A percentile compares a stretch with the other conserved stretches of the same genome.
Conservation (phyloP, 768 basidiomycete genomes). For the Tephrocybe sp. region DNA sequence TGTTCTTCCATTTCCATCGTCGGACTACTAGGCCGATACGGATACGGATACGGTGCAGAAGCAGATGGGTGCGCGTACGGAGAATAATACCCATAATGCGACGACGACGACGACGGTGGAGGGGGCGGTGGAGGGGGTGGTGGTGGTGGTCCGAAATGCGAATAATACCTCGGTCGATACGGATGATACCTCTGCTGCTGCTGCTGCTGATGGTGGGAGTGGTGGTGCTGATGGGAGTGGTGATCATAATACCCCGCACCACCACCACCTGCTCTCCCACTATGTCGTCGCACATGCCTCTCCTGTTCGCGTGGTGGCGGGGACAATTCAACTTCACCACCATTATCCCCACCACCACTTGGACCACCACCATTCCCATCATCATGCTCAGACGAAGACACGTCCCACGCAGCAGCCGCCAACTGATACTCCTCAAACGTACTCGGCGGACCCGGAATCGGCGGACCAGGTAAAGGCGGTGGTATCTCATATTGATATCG, state of each 20-base stretch:
- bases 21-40: background rate
- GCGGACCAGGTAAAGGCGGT: conserved; percentile 10
- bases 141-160: background rate
- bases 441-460: background rate
- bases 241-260: conserved; percentile 5
- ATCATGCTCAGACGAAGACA: conserved; percentile 1
- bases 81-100: too few relatives aligned
- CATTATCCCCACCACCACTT: background rate
- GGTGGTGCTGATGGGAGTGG: background rate
- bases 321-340: too few relatives aligned
- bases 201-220: background rate
- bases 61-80: background rate
- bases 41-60: background rate
- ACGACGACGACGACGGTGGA: background rate
- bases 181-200: background rate
- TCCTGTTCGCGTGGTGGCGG: too few relatives aligned
- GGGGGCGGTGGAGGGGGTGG: background rate
- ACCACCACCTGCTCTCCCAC: background rate
- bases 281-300: too few relatives aligned
- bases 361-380: background rate
- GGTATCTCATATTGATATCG: background rate
- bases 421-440: conserved; percentile 9
- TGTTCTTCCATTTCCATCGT: conserved; percentile 5
- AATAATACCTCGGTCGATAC: conserved; percentile 2
- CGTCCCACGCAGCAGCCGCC: conserved; percentile 10